phyloP scores from a whole-genome alignment of 2,329 filamentous ascomycete species.

The Talaromyces verruculosus region DNA sequence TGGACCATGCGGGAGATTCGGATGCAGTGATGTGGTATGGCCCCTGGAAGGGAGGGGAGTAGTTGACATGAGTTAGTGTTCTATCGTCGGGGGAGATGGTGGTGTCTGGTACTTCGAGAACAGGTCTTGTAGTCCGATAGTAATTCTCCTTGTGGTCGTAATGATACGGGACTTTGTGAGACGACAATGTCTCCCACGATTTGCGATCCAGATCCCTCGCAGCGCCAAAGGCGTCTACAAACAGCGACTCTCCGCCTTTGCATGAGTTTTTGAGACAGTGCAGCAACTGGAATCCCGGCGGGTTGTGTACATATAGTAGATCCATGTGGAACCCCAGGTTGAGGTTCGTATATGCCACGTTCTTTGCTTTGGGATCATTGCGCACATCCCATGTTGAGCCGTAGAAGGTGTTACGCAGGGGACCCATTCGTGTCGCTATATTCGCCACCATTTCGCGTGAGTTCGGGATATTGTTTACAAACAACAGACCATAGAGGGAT shows the following conservation, averaged over 20 bases:
- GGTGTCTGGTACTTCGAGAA: conserved; percentile 47
- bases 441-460: conserved; percentile 63
- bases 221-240: conserved; percentile 71
- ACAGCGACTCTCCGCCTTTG: conserved; percentile 79
- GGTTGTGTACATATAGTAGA: conserved; percentile 77
- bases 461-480: conserved; percentile 72
- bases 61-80: conserved; percentile 53
- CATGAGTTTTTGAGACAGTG: conserved; percentile 84
- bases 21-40: conserved; percentile 40
- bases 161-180: conserved; percentile 58
- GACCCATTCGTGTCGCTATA: conserved; percentile 72
- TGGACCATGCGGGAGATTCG: conserved; percentile 16
- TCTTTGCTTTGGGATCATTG: conserved; percentile 78
- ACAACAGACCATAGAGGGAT: conserved; percentile 68
- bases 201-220: conserved; percentile 37
- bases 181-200: conserved; percentile 41
- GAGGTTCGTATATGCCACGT: conserved; percentile 84
- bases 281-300: conserved; percentile 80
- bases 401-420: conserved; percentile 84
- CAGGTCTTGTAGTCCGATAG: conserved; percentile 60
- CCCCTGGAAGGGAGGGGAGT: conserved; percentile 79
- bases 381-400: conserved; percentile 87
- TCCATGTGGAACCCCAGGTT: conserved; percentile 91
- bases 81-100: neutral
- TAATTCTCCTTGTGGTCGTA: conserved; percentile 65